Conservation (phyloP, 2,329 filamentous ascomycete genomes). For the Fusarium fracticaudum region DNA sequence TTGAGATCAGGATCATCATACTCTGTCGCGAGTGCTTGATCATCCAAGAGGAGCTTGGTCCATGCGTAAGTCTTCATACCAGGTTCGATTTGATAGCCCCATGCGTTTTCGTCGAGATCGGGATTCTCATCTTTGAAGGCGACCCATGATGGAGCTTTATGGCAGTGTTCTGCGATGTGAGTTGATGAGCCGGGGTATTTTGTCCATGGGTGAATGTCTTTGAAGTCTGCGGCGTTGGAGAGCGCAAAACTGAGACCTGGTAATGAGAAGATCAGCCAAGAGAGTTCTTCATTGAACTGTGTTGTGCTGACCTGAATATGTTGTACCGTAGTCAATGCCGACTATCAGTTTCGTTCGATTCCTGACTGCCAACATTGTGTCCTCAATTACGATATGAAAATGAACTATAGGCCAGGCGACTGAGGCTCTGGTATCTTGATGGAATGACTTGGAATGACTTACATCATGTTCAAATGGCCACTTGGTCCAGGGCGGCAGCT, state of each 20-base stretch:
- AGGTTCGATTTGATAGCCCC: background rate
- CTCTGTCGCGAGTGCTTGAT: background rate
- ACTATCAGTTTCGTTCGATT: background rate
- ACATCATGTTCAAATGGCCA: background rate
- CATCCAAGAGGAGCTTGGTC: background rate
- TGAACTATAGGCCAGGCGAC: rapidly evolving
- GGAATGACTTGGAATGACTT: background rate
- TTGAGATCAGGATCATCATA: background rate
- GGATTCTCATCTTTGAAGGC: background rate
- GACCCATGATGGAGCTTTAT: background rate
- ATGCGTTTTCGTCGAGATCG: background rate
- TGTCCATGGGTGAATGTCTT: background rate
- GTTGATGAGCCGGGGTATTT: background rate
- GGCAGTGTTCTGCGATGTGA: background rate
- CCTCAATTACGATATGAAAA: rapidly evolving
- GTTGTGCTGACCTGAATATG: background rate
- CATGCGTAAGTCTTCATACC: background rate
- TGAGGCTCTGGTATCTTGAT: rapidly evolving
- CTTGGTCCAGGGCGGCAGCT: rapidly evolving
- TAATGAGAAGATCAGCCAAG: rapidly evolving
- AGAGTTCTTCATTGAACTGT: rapidly evolving
- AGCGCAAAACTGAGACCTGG: background rate
- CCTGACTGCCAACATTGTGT: background rate
- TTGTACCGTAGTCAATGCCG: background rate
- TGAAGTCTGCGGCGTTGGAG: background rate